A percentile compares a stretch with the other conserved stretches of the same genome.
Evolutionary conservation across 2,329 filamentous ascomycete genomes (phyloP).

Genomic region (Graphilbum fragrans): DNA sequence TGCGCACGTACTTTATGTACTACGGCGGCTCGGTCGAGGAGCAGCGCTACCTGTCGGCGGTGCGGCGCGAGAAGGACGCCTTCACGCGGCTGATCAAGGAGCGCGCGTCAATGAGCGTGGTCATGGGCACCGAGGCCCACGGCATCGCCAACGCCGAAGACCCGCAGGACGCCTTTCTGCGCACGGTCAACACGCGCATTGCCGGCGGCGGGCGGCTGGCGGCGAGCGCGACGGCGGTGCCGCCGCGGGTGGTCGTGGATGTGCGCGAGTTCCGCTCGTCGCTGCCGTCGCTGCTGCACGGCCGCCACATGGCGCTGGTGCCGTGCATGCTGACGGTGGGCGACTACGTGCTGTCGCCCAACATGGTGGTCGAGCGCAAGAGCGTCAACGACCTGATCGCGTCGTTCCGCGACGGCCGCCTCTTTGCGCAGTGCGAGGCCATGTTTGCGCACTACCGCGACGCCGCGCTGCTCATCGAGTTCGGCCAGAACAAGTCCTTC

Average conservation of each 20-base stretch:
- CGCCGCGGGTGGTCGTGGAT: constrained; percentile 85
- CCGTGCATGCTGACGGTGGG: constrained; percentile 94
- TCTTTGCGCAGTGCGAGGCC: constrained; percentile 84
- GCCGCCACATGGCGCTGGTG: constrained; percentile 74
- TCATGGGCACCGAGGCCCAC: constrained; percentile 54
- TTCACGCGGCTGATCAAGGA: constrained; percentile 94
- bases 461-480: constrained; percentile 91
- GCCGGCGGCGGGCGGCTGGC: constrained; percentile 78
- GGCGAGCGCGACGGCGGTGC: constrained; percentile 79
- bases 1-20: constrained; percentile 93
- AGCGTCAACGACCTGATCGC: constrained; percentile 82
- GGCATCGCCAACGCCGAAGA: constrained; percentile 51
- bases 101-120: constrained; percentile 83
- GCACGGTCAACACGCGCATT: constrained; percentile 93
- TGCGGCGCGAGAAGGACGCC: constrained; percentile 90
- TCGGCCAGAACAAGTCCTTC: constrained; percentile 94
- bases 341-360: constrained; percentile 86
- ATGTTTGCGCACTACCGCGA: constrained; percentile 90
- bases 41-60: constrained; percentile 78
- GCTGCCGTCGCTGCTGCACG: constrained; percentile 82
- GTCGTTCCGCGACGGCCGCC: constrained; percentile 80
- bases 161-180: constrained; percentile 81
- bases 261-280: constrained; percentile 93
- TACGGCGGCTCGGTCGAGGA: constrained; percentile 93
- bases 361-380: constrained; percentile 90